A percentile compares a stretch with the other conserved stretches of the same genome.
Conservation (phyloP, 2,329 filamentous ascomycete species). For the Didymella glomerata region DNA sequence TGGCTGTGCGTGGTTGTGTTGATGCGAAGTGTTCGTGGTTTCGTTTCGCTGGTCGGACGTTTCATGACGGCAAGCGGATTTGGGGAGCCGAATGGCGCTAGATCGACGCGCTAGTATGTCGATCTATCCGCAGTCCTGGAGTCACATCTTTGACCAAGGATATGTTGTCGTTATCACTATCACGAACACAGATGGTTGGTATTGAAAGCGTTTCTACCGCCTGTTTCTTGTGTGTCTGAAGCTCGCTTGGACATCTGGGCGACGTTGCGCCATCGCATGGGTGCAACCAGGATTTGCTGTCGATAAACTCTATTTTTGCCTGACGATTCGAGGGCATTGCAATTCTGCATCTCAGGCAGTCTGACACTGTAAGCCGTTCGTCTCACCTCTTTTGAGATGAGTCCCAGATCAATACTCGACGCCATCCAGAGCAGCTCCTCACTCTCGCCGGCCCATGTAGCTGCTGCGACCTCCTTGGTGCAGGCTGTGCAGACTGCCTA, state of each 20-base stretch:
- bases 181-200: not conserved
- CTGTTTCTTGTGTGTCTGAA: constrained; percentile 8
- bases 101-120: constrained; percentile 12
- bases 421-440: no score
- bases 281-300: not conserved
- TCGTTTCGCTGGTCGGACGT: constrained; percentile 20
- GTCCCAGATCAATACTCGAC: no score
- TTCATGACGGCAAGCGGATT: constrained; percentile 21
- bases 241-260: constrained; percentile 5
- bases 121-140: constrained; percentile 7
- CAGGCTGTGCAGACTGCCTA: no score
- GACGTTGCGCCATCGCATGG: not conserved
- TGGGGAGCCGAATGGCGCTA: constrained; percentile 23
- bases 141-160: not conserved
- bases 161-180: not conserved
- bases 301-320: constrained; percentile 13
- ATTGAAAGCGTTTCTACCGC: not conserved
- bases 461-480: no score
- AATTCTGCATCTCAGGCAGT: constrained; percentile 1
- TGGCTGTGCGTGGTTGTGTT: constrained; percentile 8
- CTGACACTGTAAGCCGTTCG: no score
- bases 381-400: no score
- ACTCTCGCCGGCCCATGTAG: no score
- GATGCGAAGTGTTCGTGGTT: constrained; percentile 17
- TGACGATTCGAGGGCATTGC: constrained; percentile 1